Percentiles rank a stretch among this genome's conserved stretches.
Conservation (phyloP, 495 filamentous ascomycete genomes). For the Aspergillus baeticus region DNA sequence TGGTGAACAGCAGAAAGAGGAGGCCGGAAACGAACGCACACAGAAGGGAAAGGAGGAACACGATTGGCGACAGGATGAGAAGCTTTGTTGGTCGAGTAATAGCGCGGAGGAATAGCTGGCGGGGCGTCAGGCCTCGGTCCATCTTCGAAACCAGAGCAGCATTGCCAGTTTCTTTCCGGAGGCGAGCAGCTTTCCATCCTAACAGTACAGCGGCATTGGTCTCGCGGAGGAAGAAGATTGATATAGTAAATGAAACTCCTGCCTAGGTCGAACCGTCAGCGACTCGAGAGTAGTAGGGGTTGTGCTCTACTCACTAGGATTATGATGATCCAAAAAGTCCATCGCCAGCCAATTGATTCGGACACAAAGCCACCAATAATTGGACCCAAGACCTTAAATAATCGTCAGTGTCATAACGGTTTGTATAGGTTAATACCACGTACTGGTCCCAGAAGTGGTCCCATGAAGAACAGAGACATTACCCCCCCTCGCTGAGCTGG, state of each 20-base stretch:
- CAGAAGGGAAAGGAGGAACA: conserved; percentile 40
- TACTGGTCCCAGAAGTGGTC: background rate
- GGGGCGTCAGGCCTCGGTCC: conserved; percentile 14
- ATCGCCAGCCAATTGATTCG: background rate
- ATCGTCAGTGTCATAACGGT: no score
- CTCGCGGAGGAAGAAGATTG: background rate
- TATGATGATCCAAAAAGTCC: conserved; percentile 3
- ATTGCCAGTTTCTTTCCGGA: conserved; percentile 57
- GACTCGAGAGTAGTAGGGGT: background rate
- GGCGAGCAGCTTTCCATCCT: conserved; percentile 4
- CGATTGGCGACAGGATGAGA: conserved; percentile 48
- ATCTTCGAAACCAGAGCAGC: conserved; percentile 29
- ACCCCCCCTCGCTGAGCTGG: background rate
- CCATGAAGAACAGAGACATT: background rate
- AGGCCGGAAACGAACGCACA: conserved; percentile 26
- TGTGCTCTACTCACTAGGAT: background rate
- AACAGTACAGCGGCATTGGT: conserved; percentile 4
- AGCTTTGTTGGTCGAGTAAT: conserved; percentile 44
- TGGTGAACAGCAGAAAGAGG: conserved; percentile 47
- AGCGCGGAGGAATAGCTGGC: conserved; percentile 20
- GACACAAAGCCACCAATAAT: background rate
- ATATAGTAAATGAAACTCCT: background rate
- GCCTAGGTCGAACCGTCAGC: background rate
- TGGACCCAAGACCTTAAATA: background rate
- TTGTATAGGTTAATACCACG: no score